Evolutionary conservation across 768 basidiomycete genomes (phyloP), one percentile per base, ranked within the genome.

Genomic region (Termitomyces sp.): DNA sequence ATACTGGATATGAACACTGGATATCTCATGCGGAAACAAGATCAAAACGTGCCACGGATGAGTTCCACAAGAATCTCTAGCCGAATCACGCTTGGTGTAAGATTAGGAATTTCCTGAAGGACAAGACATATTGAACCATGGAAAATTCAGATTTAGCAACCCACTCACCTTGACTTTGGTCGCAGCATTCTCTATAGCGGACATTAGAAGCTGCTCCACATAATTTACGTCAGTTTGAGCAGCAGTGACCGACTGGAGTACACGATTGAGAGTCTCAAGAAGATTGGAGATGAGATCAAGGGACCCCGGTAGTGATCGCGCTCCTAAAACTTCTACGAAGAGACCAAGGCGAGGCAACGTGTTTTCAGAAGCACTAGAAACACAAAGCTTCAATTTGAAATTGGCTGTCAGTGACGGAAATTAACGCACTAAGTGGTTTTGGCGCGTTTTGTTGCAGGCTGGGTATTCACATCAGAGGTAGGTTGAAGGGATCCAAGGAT

Each of bases 51-150:
- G 91, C 92, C 83, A 66, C 92, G 77, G 64, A 98, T 89, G 37
- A 95, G 78, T 59, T 95, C 92, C 12, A 97, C 89, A 21, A 98
- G 77, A 2, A 94, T 83, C 64, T 96, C 94, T 45, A 95, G 72
- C 14, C 92, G 83, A 51, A 96, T 76, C 0, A 83, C 75, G 55
- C 80, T 81, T 1, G 85, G 77, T 0, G 79, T 70, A 23, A 83
- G 62, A 64, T 80, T 80, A 0, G 82, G 78, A 5, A 73, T 70
- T 47, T 82, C 82, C 87, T 89, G 49, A 60, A 44, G 34, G 14
- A 42, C 21, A 44, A n/a, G 31, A 42, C 35, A 58, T 31, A 5
- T 34, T 56, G 19, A 37, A 32, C 23, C 42, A 35, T 16, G 29
- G 14, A 47, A 10, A 27, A 16, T 21, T 5, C 19, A 34, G 29